Evolutionary conservation across 1,284 basidiomycete species (phyloP), one percentile per base, ranked within the genome.

Genomic region (Ceratobasidium sp.): DNA sequence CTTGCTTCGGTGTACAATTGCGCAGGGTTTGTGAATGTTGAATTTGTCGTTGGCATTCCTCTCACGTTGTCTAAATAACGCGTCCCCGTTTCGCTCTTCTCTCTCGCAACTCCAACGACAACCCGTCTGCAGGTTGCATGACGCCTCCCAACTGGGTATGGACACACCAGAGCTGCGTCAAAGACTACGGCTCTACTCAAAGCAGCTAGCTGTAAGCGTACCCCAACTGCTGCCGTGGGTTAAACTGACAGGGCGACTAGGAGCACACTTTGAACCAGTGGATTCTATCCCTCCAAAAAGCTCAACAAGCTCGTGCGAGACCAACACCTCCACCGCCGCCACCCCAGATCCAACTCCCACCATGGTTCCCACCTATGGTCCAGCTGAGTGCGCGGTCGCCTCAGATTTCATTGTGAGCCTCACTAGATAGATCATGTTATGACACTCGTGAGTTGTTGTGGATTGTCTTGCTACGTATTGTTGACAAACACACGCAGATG

Each of bases 181-280:
- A 57, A 75, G 62, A n/a, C 62, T 75, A n/a, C 73, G 62, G 20
- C 38, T 41, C 5, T 75, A 75, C 62, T 75, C 73, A 23, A 75
- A 66, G 33, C 48, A 75, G 54, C 35, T 75, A 27, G 73, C 73
- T 65, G 73, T 75, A 35, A 52, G 62, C 52, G 23, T 14, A 33
- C 3, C 18, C 20, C 27, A 18, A n/a, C 18, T 38, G 14, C 44
- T 6, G 18, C 16, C n/a, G 38, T 12, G 23, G 35, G 18, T 2
- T 16, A 30, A 30, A 75, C 62, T 75, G 27, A 75, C 14, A 20
- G 55, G 33, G 27, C 35, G 27, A 33, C n/a, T 23, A 74, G 70
- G 59, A 60, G 27, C 73, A 75, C 52, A 75, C 73, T 27, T 66
- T 75, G 33, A 75, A 66, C 62, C 73, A 75, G 27, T 75, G 73